Base-by-base conservation (phyloP, 768 basidiomycete genomes). In the Mycena belliarum region DNA sequence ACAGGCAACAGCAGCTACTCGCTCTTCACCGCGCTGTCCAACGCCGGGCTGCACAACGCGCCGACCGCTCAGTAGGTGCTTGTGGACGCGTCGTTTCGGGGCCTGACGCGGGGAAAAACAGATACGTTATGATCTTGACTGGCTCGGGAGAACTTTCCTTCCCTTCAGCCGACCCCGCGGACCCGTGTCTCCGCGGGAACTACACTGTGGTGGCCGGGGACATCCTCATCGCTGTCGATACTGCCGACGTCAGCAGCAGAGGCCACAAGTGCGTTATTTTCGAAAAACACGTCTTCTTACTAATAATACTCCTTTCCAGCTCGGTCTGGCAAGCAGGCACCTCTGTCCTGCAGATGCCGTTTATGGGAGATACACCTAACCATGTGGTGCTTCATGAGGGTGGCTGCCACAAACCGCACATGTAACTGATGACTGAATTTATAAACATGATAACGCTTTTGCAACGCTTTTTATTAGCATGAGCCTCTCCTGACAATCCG, bases 261-360 rank as follows among this genome's bases (percentile, higher is more conserved):
- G 59, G 59, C 18, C 59, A 60, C 49, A 60, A 60, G 59, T 60
- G 49, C 8, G 59, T 49, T 12, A 12, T 6, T 32, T 32, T 29
- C 4, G 6, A 23, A 26, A 23, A 18, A 33, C 16, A n/a, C 32
- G 9, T 20, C 11, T 40, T 4, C n/a, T 5, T 4, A 12, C 12
- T 40, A 4, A 26, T 32, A 7, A 28, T 10, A 14, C n/a, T 37
- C 25, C 6, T 29, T 55, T 42, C 35, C 24, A 60, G 59, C 46
- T 49, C 59, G 16, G 59, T 60, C 29, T 60, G 59, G 59, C 47
- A 60, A 20, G 42, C 59, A n/a, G 59, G 59, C 1, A 49, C 59
- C 1, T 29, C 35, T 15, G 49, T 23, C 7, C 48, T 60, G 2
- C 59, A 60, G 49, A 60, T 60, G 59, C 59, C 59, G 0, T 60